A percentile compares a stretch with the other conserved stretches of the same genome.
Conservation (phyloP, 345 rosid genomes). For the Laguncularia racemosa region DNA sequence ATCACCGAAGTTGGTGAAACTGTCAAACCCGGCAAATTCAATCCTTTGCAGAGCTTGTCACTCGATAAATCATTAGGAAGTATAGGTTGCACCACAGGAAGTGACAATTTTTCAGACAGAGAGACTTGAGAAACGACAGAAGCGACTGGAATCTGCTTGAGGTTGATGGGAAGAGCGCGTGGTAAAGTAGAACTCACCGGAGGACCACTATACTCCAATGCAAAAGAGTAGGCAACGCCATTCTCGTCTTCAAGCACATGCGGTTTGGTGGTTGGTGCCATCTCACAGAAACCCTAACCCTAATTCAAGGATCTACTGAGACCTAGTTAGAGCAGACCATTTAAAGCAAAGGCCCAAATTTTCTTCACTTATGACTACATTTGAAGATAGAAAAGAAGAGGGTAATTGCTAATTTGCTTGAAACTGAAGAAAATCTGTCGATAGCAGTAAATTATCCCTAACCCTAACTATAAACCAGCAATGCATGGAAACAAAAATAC, state of each 20-base stretch:
- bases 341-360: too few species aligned
- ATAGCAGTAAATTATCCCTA: too few species aligned
- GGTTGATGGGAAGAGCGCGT: constrained; percentile 83
- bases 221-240: constrained; percentile 61
- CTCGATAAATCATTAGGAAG: constrained; percentile 33
- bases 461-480: too few species aligned
- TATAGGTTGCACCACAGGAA: constrained; percentile 85
- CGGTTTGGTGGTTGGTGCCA: constrained; percentile 24
- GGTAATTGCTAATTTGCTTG: too few species aligned
- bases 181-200: constrained; percentile 78
- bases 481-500: too few species aligned
- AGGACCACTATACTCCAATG: constrained; percentile 82
- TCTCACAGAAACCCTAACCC: constrained; percentile 27
- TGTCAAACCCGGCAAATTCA: constrained; percentile 35
- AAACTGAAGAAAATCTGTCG: too few species aligned
- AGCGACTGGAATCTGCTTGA: constrained; percentile 90
- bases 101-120: constrained; percentile 38
- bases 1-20: constrained; percentile 70
- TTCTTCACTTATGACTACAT: too few species aligned
- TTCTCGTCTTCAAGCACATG: constrained; percentile 25
- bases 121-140: constrained; percentile 72
- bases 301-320: background rate
- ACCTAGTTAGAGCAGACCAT: background rate
- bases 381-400: too few species aligned
- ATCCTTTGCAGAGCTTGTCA: constrained; percentile 38